These are phyloP conservation scores for Viola odorata DNA, from an alignment of 345 rosid genomes.

Conservation along the genomic window DNA sequence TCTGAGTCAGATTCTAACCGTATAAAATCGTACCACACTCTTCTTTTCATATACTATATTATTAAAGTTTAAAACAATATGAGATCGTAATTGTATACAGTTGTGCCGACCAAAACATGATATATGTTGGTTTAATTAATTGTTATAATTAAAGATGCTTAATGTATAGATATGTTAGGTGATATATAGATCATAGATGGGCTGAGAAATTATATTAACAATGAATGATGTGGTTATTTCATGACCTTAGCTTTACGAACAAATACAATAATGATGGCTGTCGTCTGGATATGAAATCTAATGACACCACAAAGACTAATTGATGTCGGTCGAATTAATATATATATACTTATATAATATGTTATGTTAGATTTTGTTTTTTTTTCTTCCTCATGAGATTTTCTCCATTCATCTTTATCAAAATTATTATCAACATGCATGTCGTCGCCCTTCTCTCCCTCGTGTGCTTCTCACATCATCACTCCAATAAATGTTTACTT, in stretches of 20 bases:
- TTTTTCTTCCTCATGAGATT: too few relatives aligned
- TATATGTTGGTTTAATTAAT: too few relatives aligned
- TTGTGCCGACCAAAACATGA: too few relatives aligned
- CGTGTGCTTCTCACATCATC: slow-evolving; percentile 37
- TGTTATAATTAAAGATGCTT: too few relatives aligned
- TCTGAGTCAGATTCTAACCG: slow-evolving; percentile 16
- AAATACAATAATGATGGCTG: slow-evolving; percentile 19
- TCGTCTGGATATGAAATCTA: slow-evolving; percentile 17
- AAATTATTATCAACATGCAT: slow-evolving; percentile 13
- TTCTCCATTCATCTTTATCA: too few relatives aligned
- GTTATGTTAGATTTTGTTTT: too few relatives aligned
- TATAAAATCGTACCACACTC: slow-evolving; percentile 7
- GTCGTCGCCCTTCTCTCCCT: slow-evolving; percentile 18
- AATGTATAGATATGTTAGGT: too few relatives aligned
- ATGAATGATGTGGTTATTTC: slow-evolving; percentile 32
- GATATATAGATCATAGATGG: slow-evolving; percentile 15
- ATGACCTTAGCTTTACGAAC: slow-evolving; percentile 25
- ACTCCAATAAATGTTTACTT: slow-evolving; percentile 21
- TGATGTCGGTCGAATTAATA: too few relatives aligned
- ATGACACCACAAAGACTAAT: slow-evolving; percentile 13
- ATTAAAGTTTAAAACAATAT: neutral
- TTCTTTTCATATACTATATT: neutral
- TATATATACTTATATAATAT: too few relatives aligned
- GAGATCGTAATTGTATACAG: too few relatives aligned
- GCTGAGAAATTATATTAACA: slow-evolving; percentile 20